Evolutionary conservation across 345 rosid genomes (phyloP), one percentile per base, ranked within the genome.

Genomic region (Euclidium syriacum): DNA sequence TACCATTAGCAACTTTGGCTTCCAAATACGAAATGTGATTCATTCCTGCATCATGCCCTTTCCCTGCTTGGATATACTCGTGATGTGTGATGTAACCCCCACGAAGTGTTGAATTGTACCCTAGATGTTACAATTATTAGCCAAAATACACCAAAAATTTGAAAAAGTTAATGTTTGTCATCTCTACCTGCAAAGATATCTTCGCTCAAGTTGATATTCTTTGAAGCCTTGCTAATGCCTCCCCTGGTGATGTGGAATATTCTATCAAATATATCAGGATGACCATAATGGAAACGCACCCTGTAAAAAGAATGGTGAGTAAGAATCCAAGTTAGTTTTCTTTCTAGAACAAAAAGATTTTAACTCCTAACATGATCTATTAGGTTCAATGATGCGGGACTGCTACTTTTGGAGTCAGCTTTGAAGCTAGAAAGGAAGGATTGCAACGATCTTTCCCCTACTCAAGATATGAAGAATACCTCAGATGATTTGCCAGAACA

Each of bases 271-370:
- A 95, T 83, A 79, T 95, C 99, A 62, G 99, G 91, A 86, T 95
- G 99, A 34, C 99, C 99, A 60, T 95, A 95, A 52, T 95, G 99
- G 82, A 95, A 90, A 6, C 99, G 87, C 17, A 90, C 99, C 81
- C 99, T 95, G 84, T 43, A 47, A 67, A 58, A 70, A 18, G 34
- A 14, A 54, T n/a, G 3, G 41, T 39, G 33, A 51, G 43, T 26
- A 49, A 51, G 4, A 26, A 22, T 35, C 34, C 29, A 55, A 51
- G 57, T 57, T 57, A 55, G 23, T 43, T 26, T 42, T 65, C 53
- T 54, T 30, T 42, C 42, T n/a, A n/a, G n/a, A n/a, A n/a, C 17
- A 59, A 17, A 40, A 51, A 39, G 16, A 39, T 7, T 34, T n/a
- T 7, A 34, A n/a, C 11, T 7, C n/a, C 7, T 7, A 34, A n/a